Base-by-base conservation (phyloP, 768 basidiomycete species). In the Boletus tomentosulus region DNA sequence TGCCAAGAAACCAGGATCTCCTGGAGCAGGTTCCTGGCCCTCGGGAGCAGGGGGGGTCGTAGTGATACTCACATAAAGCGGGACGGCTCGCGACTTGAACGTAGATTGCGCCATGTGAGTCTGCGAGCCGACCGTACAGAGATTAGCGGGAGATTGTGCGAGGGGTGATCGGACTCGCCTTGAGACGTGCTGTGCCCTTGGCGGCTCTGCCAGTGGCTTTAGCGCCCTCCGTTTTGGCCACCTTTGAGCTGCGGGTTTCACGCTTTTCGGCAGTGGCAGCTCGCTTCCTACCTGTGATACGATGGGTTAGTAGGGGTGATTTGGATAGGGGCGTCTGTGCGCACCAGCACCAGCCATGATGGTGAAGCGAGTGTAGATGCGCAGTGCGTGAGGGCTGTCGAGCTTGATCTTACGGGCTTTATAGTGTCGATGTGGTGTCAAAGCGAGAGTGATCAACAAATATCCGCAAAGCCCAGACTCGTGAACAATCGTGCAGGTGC, bases 41-140 rank as follows among this genome's bases (percentile, higher is more conserved):
- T 66, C 69, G 15, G 66, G 48, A 24, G 66, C 66, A 15, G 84
- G 84, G 10, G 81, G 80, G 2, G 85, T 86, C 63, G 86, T 81
- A 5, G 86, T 87, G 49, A 89, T 62, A 61, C 78, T 80, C 48
- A 87, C 72, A 60, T 90, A 83, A 8, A 92, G 68, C 3, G 90
- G 87, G 15, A 82, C 69, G 8, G 89, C 89, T 52, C 78, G 78
- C n/a, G 76, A 70, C 60, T 79, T 84, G 74, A 89, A 89, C 10
- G 71, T 65, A 2, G 79, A 71, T 1, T 76, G 71, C 5, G 80
- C 68, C 43, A 85, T 65, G 35, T 73, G 72, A 0, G 76, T 67
- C 80, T 84, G 48, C 46, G 13, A 34, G 35, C 24, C 13, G 24
- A 45, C 35, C 44, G 48, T 46, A 47, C 46, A 47, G 48, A 39